Evolutionary conservation across 306 rosid species (phyloP), one percentile per base, ranked within the genome.

Genomic region (Pterocarpus macrocarpus): DNA sequence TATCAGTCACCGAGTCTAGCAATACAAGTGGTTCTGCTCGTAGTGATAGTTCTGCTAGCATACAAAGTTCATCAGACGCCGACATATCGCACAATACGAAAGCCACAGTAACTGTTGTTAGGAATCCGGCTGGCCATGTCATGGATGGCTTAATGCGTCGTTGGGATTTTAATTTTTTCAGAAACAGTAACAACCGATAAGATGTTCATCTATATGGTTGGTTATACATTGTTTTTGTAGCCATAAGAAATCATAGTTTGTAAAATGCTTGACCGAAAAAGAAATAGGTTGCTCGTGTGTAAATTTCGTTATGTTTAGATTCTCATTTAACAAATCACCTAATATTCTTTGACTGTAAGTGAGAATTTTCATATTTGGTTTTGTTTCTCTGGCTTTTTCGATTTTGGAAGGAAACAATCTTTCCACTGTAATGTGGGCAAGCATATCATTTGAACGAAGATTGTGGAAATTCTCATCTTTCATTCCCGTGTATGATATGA

Each of bases 141-240:
- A 92, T 92, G 97, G 98, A 96, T 0, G 95, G 99, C 79, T 89
- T 96, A 89, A 90, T 93, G 82, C 93, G 98, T 13, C 97, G 98
- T 43, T 96, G 97, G 99, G 99, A 93, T 93, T 90, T 93, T 87
- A 91, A 91, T 82, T 90, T 96, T 84, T 94, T 96, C 89, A 80
- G 86, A 69, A 92, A 89, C 86, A 87, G 88, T 85, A 84, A 90
- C 28, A 88, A 81, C 82, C 90, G 93, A 76, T 90, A 84, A 82
- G 73, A 86, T 84, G 85, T 74, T 47, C 68, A 71, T 81, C 63
- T 50, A 49, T 49, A 55, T 69, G 47, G 53, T 76, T 87, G 69
- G 56, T 79, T 73, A 57, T 80, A 87, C 84, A 83, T 87, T 88
- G 88, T 82, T 80, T 84, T 78, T 88, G 89, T 89, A 83, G 80